Evolutionary conservation across 2,329 filamentous ascomycete genomes (phyloP), one percentile per base, ranked within the genome.

Genomic region (Colletotrichum lini): DNA sequence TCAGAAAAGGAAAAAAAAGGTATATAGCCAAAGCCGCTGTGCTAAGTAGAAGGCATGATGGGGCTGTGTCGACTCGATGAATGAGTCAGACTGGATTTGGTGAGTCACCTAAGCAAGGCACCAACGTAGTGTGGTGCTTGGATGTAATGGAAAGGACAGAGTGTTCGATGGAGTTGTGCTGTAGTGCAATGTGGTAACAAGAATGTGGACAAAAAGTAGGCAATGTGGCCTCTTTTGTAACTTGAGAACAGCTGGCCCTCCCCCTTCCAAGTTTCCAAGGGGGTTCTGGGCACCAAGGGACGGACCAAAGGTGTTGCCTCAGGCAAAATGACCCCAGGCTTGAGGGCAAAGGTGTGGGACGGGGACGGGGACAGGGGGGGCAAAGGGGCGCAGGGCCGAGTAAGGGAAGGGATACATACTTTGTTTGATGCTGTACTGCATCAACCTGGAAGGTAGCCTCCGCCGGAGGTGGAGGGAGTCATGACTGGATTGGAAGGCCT

Each of bases 1-100:
- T 81, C 80, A 76, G 35, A 38, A 38, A 38, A 79, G 80, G 79
- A 78, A 75, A 79, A 79, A 75, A 79, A 79, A 76, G 73, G 35
- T 38, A 74, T 72, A 73, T 59, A 72, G 54, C n/a, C 47, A 62
- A 67, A 47, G 57, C 42, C 13, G 64, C 47, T 13, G 53, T 62
- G 44, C 70, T 72, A 68, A 58, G 65, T 63, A 49, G 50, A 53
- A 71, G 54, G 74, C 78, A 78, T 78, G 65, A 65, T 76, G 73
- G 69, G 30, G 42, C 38, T 42, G 73, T 75, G 72, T 76, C 67
- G 75, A 78, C 73, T 71, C 75, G 62, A 58, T 67, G 23, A 68
- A 74, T 77, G 76, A 76, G 73, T 78, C 75, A 72, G 62, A 67
- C 58, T 63, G 72, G 50, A 15, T 40, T 42, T 16, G 42, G 52